Evolutionary conservation across 1,284 basidiomycete species (phyloP), one percentile per base, ranked within the genome.

Genomic region (Cryptococcus deneoformans): DNA sequence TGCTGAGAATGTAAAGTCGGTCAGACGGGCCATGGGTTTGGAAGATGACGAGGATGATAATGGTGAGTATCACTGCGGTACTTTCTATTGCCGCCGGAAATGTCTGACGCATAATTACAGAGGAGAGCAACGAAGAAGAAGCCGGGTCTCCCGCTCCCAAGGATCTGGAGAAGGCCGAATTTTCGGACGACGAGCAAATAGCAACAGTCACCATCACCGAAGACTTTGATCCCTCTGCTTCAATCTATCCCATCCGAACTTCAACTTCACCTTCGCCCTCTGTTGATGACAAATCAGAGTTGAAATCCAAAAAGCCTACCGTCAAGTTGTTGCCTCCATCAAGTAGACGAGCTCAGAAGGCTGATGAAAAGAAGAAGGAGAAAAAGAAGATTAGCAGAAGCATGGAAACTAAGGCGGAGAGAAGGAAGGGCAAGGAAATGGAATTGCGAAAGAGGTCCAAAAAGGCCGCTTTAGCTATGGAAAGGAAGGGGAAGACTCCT

Each of bases 161-260:
- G 40, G 56, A 56, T 35, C 52, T 58, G 24, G 57, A 68, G 39
- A 72, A 76, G 58, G 68, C 64, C 11, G 73, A 74, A 48, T 78
- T 69, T 61, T 71, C 69, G 20, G 76, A 78, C 61, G 76, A 72
- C 36, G 76, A 78, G 42, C 73, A 77, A 57, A 60, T 72, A 36
- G 78, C 77, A 1, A 73, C 74, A 0, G 77, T 79, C 9, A 78
- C 77, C 20, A 77, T 79, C 55, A 68, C 66, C 5, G 77, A 79
- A 48, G 77, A 78, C 56, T 78, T 78, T 54, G 75, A 77, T 51
- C 70, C 71, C 7, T 54, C 67, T 14, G 10, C 53, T 12, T 46
- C 54, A 34, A 35, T 38, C 49, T 49, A 40, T 16, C 39, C 38
- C n/a, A 47, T 35, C 2, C 45, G 36, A 20, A 24, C n/a, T 11